Percentiles rank a stretch among this genome's conserved stretches.
These are phyloP conservation scores for Flaveria ramosissima DNA, from an alignment of 129 eudicot genomes.

Conservation along the genomic window DNA sequence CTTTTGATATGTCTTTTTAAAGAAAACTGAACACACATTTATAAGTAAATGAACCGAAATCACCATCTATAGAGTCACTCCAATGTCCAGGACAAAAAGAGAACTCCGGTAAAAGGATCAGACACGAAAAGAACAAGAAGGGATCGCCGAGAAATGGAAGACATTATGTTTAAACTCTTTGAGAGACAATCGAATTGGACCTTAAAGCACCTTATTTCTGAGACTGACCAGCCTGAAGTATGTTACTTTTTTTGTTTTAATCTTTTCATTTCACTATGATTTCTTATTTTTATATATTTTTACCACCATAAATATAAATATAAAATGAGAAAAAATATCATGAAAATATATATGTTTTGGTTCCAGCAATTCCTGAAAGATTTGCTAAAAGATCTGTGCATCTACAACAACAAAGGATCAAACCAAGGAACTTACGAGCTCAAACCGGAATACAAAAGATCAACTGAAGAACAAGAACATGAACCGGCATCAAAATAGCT, in stretches of 20 bases:
- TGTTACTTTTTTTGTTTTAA: constrained; percentile 17
- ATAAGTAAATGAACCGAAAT: background rate
- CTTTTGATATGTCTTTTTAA: background rate
- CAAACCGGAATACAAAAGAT: constrained; percentile 80
- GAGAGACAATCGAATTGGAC: constrained; percentile 96
- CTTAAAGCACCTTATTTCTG: constrained; percentile 71
- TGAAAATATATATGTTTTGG: constrained; percentile 1
- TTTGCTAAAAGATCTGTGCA: constrained; percentile 74
- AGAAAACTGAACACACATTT: background rate
- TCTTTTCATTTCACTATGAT: background rate
- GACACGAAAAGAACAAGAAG: constrained; percentile 86
- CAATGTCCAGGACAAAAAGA: constrained; percentile 65
- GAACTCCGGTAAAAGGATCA: constrained; percentile 55
- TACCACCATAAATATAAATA: background rate
- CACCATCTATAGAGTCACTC: background rate
- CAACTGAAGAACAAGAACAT: constrained; percentile 52
- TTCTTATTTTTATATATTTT: background rate
- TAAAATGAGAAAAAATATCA: background rate
- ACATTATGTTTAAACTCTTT: constrained; percentile 82
- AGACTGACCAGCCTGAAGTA: constrained; percentile 96
- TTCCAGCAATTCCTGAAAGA: constrained; percentile 93
- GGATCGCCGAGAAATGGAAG: constrained; percentile 93
- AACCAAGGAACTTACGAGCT: constrained; percentile 87
- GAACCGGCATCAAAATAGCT: constrained; percentile 38
- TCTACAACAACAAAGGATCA: constrained; percentile 92